Conservation (phyloP, 768 basidiomycete genomes). For the Naganishia friedmannii region DNA sequence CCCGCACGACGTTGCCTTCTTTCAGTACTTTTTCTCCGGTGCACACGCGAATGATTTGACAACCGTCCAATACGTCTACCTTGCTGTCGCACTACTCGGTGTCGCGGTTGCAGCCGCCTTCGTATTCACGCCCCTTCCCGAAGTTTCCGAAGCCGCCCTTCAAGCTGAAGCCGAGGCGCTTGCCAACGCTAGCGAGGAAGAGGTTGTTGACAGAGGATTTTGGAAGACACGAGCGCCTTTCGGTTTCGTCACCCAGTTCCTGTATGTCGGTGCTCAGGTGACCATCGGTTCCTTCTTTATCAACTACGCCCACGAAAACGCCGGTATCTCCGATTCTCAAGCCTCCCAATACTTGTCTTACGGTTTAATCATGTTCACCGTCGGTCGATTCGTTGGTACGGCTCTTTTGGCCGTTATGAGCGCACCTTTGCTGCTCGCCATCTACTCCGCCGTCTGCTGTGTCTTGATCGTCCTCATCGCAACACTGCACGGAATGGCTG, state of each 20-base stretch:
- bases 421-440: constrained; percentile 62
- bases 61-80: constrained; percentile 54
- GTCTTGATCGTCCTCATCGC: constrained; percentile 60
- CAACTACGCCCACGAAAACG: constrained; percentile 65
- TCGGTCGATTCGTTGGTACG: constrained; percentile 41
- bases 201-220: constrained; percentile 58
- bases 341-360: constrained; percentile 69
- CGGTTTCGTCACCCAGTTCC: constrained; percentile 66
- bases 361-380: constrained; percentile 38
- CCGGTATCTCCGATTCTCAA: constrained; percentile 58
- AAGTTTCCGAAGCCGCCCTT: constrained; percentile 37
- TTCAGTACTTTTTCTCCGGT: constrained; percentile 71
- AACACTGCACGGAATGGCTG: constrained; percentile 59
- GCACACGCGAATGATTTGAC: constrained; percentile 62
- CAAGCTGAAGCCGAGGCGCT: constrained; percentile 37
- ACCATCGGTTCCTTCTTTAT: constrained; percentile 46
- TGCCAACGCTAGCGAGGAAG: constrained; percentile 51
- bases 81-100: constrained; percentile 43
- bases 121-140: constrained; percentile 42
- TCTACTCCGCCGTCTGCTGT: constrained; percentile 60
- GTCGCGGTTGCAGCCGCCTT: constrained; percentile 35
- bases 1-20: constrained; percentile 63
- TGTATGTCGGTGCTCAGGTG: constrained; percentile 56
- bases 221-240: constrained; percentile 69
- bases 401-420: constrained; percentile 64